These are phyloP conservation scores for Croton laevigatus DNA, from an alignment of 441 rosid species.

Conservation along the genomic window DNA sequence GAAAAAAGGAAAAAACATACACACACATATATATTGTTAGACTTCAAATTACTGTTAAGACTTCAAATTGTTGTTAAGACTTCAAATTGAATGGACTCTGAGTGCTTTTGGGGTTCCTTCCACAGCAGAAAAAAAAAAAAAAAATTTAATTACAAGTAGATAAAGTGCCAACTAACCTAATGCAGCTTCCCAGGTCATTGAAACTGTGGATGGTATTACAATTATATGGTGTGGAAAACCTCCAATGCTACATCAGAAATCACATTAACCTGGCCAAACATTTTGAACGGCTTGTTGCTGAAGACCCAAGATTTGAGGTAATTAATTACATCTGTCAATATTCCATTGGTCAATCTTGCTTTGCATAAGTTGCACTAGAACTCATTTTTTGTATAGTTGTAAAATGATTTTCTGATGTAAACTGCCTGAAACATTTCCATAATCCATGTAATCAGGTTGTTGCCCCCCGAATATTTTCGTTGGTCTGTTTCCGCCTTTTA, in stretches of 20 bases:
- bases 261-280: slow-evolving; percentile 67
- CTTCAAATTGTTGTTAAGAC: too few relatives aligned
- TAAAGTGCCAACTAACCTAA: slow-evolving; percentile 7
- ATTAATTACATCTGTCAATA: not conserved
- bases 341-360: not conserved
- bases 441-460: slow-evolving; percentile 48
- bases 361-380: not conserved
- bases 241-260: slow-evolving; percentile 67
- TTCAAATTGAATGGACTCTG: too few relatives aligned
- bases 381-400: not conserved
- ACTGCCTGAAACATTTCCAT: not conserved
- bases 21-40: too few relatives aligned
- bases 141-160: too few relatives aligned
- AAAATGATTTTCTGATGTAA: not conserved
- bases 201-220: slow-evolving; percentile 87
- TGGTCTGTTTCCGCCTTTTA: slow-evolving; percentile 69
- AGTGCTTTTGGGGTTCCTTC: too few relatives aligned
- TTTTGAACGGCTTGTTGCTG: slow-evolving; percentile 57
- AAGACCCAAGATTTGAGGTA: slow-evolving; percentile 84
- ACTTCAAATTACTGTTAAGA: too few relatives aligned
- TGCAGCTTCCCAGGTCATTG: slow-evolving; percentile 49
- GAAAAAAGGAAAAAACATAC: too few relatives aligned
- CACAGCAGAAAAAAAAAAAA: too few relatives aligned
- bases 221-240: slow-evolving; percentile 69
- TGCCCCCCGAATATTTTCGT: slow-evolving; percentile 64